Base-by-base conservation (phyloP, 129 eudicot genomes). In the Saussurea involucrata region DNA sequence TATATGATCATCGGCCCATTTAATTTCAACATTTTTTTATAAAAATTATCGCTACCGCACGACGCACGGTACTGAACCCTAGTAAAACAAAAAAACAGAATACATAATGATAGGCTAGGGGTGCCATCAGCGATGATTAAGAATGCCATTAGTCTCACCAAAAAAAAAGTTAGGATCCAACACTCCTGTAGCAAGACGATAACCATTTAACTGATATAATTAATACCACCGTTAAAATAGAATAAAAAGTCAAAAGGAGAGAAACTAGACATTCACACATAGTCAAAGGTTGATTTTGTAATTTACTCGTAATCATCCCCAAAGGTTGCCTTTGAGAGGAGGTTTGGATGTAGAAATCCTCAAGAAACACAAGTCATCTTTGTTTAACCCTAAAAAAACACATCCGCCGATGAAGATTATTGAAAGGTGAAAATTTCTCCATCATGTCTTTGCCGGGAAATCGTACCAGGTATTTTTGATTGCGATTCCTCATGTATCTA, bases 361-460 rank as follows among this genome's bases (percentile, higher is more conserved):
- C 77, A 67, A 67, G 53, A 69, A 78, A 74, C 66, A 63, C 72
- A 71, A 64, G 60, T 79, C 77, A 65, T 72, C 61, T 64, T 71
- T 71, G 58, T 79, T 72, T 64, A 79, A 65, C 84, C 80, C 63
- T 49, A 80, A 73, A 34, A 66, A 24, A 53, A 22, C 17, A 21
- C 27, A 74, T 80, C 67, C 73, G 73, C 78, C 73, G 67, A 72
- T 72, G 77, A 79, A 42, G 73, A 72, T 79, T 72, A 11, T 24
- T 1, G 18, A 67, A 44, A 72, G 67, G 55, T 79, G 83, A 79
- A 79, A 73, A 46, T 64, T 29, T 29, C 11, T 8, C 25, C 66
- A 80, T 80, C 80, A 80, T 80, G 84, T 80, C 84, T 74, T 74
- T 67, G 75, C 76, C 84, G 79, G 80, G 70, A 18, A 80, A 80